Conservation (phyloP, 768 basidiomycete genomes). For the Lanmaoa rubissima region DNA sequence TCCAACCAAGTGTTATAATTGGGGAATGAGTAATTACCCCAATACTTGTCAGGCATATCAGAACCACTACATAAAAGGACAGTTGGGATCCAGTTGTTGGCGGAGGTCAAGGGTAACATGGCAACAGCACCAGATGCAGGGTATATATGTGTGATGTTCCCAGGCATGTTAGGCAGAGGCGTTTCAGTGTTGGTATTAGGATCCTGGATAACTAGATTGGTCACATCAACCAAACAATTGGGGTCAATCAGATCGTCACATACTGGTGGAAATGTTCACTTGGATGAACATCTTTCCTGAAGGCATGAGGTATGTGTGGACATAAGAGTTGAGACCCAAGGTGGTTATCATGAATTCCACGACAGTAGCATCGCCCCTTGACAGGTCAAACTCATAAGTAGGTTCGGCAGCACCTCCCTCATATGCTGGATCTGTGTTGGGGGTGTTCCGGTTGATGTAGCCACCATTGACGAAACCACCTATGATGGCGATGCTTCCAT, state of each 20-base stretch:
- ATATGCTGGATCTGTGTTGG: slow-evolving; percentile 59
- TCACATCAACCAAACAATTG: neutral
- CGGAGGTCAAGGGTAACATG: slow-evolving; percentile 89
- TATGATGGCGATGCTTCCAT: slow-evolving; percentile 77
- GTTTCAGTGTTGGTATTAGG: slow-evolving; percentile 56
- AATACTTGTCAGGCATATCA: slow-evolving; percentile 68
- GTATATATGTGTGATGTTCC: slow-evolving; percentile 73
- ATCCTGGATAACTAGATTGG: slow-evolving; percentile 47
- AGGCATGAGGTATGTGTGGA: slow-evolving; percentile 70
- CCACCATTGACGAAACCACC: slow-evolving; percentile 80
- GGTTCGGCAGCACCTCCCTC: slow-evolving; percentile 77
- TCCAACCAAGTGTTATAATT: slow-evolving; percentile 73
- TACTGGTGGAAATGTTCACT: slow-evolving; percentile 53
- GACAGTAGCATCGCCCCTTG: slow-evolving; percentile 46
- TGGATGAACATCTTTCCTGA: slow-evolving; percentile 81
- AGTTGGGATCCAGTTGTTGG: slow-evolving; percentile 83
- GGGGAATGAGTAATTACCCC: slow-evolving; percentile 77
- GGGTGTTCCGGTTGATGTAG: slow-evolving; percentile 74
- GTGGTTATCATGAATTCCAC: slow-evolving; percentile 71
- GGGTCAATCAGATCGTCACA: neutral
- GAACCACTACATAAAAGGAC: slow-evolving; percentile 91
- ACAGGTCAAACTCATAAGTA: slow-evolving; percentile 81
- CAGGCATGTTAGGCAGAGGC: slow-evolving; percentile 69
- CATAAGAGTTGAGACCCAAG: slow-evolving; percentile 76
- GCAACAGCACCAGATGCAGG: slow-evolving; percentile 89